phyloP scores from a whole-genome alignment of 1,139 yeast genomes.

The Saccharomyces hybrid region DNA sequence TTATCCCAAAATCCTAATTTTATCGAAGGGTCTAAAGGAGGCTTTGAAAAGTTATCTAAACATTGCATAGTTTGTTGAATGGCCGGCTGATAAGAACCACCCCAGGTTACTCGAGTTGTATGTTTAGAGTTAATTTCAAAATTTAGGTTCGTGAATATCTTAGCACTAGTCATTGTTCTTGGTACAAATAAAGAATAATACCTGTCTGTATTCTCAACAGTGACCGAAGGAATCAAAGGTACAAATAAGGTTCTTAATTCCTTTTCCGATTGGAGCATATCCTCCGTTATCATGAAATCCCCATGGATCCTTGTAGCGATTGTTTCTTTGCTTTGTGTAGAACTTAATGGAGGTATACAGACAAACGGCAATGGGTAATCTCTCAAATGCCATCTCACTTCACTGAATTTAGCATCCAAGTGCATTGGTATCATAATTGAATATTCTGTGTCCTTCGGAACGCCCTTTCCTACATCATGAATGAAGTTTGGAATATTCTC shows the following conservation, averaged over 20 bases:
- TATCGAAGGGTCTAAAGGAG: slow-evolving; percentile 77
- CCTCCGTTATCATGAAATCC: slow-evolving; percentile 50
- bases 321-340: slow-evolving; percentile 29
- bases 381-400: slow-evolving; percentile 53
- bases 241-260: slow-evolving; percentile 55
- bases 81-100: slow-evolving; percentile 76
- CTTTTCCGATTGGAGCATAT: slow-evolving; percentile 36
- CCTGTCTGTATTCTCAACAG: slow-evolving; percentile 34
- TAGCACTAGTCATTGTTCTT: slow-evolving; percentile 70
- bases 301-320: slow-evolving; percentile 38
- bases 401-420: slow-evolving; percentile 38
- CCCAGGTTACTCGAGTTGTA: slow-evolving; percentile 77
- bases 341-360: slow-evolving; percentile 36
- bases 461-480: slow-evolving; percentile 70
- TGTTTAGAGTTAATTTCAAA: slow-evolving; percentile 47
- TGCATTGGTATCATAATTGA: slow-evolving; percentile 61
- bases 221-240: slow-evolving; percentile 47
- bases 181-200: slow-evolving; percentile 58
- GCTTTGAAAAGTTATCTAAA: slow-evolving; percentile 76
- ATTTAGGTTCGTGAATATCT: slow-evolving; percentile 55
- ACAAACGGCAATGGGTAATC: slow-evolving; percentile 57
- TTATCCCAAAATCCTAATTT: slow-evolving; percentile 78
- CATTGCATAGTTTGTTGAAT: slow-evolving; percentile 73
- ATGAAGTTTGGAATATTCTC: slow-evolving; percentile 52
- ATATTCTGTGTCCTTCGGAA: slow-evolving; percentile 62